These are phyloP conservation scores for Postia placenta DNA, from an alignment of 768 basidiomycete species.

Conservation along the genomic window DNA sequence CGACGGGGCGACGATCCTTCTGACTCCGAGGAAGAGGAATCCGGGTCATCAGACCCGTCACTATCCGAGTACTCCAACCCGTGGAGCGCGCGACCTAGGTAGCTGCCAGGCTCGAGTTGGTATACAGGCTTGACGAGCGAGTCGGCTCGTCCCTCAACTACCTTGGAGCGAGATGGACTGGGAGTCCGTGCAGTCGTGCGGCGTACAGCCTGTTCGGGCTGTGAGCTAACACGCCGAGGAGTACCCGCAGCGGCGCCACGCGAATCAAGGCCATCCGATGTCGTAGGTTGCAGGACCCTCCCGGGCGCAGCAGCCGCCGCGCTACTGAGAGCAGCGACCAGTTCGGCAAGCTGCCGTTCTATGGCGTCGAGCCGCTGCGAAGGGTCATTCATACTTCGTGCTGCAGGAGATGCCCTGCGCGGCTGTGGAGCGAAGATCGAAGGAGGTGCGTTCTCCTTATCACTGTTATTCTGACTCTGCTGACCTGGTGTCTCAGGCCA, in stretches of 20 bases:
- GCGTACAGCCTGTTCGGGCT: not conserved
- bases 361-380: too few species aligned
- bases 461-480: not conserved
- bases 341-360: too few species aligned
- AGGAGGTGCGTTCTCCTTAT: not conserved
- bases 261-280: not conserved
- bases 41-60: not conserved
- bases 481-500: not conserved
- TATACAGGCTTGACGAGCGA: not conserved
- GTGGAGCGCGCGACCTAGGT: not conserved
- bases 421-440: not conserved
- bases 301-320: too few species aligned
- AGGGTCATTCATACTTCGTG: too few species aligned
- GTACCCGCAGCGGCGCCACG: not conserved
- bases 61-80: not conserved
- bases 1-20: not conserved
- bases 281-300: not conserved
- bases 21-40: not conserved
- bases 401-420: not conserved
- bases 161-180: not conserved
- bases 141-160: not conserved
- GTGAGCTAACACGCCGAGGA: too few species aligned
- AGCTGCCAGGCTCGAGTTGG: constrained; percentile 5
- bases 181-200: not conserved
- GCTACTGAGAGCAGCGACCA: too few species aligned